These are phyloP conservation scores for Yarrowia yakushimensis DNA, from an alignment of 805 yeast genomes.

Conservation along the genomic window DNA sequence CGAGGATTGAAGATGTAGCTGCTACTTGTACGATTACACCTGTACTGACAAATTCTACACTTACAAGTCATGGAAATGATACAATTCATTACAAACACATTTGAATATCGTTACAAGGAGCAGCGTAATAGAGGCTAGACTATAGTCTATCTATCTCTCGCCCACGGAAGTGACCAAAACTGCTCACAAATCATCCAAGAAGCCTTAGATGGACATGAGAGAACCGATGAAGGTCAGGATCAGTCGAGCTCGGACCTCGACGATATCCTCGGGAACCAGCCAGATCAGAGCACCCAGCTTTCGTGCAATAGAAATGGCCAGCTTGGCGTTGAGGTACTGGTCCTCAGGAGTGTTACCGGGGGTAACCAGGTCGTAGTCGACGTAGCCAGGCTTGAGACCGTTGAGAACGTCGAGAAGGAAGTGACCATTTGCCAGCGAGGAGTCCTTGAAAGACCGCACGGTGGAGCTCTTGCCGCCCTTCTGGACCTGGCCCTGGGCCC, in stretches of 20 bases:
- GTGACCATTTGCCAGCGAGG: conserved; percentile 68
- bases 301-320: conserved; percentile 97
- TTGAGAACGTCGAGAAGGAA: conserved; percentile 85
- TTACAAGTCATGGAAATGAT: background rate
- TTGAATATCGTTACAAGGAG: conserved; percentile 4
- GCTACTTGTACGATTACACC: too few species aligned
- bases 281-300: conserved; percentile 96
- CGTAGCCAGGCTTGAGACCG: conserved; percentile 96
- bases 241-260: conserved; percentile 91
- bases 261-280: conserved; percentile 99
- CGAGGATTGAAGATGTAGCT: too few species aligned
- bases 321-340: conserved; percentile 86
- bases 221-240: conserved; percentile 94
- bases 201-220: conserved; percentile 63
- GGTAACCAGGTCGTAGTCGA: conserved; percentile 87
- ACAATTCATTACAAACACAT: background rate
- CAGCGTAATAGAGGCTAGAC: too few species aligned
- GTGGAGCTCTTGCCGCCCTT: conserved; percentile 77
- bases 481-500: conserved; percentile 85
- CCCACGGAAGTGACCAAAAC: background rate
- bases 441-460: conserved; percentile 82
- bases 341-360: conserved; percentile 80
- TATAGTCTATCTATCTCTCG: too few species aligned
- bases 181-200: background rate
- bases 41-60: background rate